A percentile compares a stretch with the other conserved stretches of the same genome.
Evolutionary conservation across 164 flowering plant genomes (phyloP).

Genomic region (Santalum album): DNA sequence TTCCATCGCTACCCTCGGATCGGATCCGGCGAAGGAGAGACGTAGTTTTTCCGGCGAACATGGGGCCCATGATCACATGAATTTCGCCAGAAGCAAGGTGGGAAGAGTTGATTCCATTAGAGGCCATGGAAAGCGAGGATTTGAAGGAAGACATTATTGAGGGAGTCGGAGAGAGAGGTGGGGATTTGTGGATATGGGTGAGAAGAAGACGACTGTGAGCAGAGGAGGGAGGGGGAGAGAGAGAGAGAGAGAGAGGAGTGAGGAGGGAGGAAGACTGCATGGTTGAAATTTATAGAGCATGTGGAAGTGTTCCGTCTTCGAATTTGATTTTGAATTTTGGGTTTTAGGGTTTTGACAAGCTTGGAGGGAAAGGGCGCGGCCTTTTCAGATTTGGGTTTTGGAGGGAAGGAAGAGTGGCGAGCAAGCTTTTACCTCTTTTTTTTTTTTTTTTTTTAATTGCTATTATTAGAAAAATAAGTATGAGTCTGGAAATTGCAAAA

Average conservation of each 20-base stretch:
- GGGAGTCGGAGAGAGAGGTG: background rate
- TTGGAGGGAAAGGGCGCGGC: too few species aligned
- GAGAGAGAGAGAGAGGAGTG: background rate
- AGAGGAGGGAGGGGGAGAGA: slow-evolving; percentile 1
- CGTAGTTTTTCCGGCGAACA: slow-evolving; percentile 95
- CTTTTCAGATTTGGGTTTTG: slow-evolving; percentile 12
- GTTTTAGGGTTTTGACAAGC: too few species aligned
- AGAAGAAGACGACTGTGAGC: slow-evolving; percentile 7
- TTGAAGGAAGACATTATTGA: slow-evolving; percentile 17
- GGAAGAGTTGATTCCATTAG: slow-evolving; percentile 1
- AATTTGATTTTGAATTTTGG: too few species aligned
- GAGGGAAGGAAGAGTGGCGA: slow-evolving; percentile 6
- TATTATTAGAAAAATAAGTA: too few species aligned
- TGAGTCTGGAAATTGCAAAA: too few species aligned
- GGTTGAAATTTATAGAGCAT: too few species aligned
- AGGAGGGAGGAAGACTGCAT: too few species aligned
- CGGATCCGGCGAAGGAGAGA: slow-evolving; percentile 81
- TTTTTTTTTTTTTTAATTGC: too few species aligned
- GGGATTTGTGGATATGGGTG: slow-evolving; percentile 13
- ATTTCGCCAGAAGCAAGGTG: slow-evolving; percentile 49
- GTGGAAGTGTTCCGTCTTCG: too few species aligned
- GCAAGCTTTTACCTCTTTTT: too few species aligned
- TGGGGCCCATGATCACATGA: slow-evolving; percentile 85
- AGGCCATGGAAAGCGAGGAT: slow-evolving; percentile 7
- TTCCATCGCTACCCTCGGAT: slow-evolving; percentile 45